Percentiles rank a stretch among this genome's conserved stretches.
Conservation (phyloP, 2,329 filamentous ascomycete genomes). For the Aspergillus viridinutans region DNA sequence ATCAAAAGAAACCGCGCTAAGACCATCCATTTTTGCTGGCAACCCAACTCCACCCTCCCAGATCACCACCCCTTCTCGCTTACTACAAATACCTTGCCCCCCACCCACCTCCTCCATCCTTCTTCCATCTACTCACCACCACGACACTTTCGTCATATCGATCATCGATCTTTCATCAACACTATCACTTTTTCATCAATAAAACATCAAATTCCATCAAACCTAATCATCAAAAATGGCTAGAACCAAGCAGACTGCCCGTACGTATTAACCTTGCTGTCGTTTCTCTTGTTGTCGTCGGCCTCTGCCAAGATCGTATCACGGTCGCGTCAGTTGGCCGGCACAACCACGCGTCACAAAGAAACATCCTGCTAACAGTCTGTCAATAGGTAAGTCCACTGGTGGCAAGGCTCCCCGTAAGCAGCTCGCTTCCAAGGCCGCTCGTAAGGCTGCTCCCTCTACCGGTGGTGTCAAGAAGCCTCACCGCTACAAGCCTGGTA, state of each 20-base stretch:
- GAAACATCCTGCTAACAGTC: constrained; percentile 24
- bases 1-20: constrained; percentile 27
- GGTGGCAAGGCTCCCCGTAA: constrained; percentile 75
- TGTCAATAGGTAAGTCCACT: constrained; percentile 62
- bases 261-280: constrained; percentile 37
- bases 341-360: constrained; percentile 10
- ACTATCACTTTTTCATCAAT: constrained; percentile 27
- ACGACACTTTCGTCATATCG: constrained; percentile 2
- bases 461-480: constrained; percentile 98
- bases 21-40: constrained; percentile 21
- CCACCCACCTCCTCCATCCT: constrained; percentile 36
- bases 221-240: constrained; percentile 40
- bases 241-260: constrained; percentile 52
- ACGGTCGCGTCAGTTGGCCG: constrained; percentile 13
- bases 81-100: constrained; percentile 40
- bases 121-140: constrained; percentile 30
- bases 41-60: constrained; percentile 17
- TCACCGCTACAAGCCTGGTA: constrained; percentile 80
- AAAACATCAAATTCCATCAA: constrained; percentile 26
- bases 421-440: constrained; percentile 99
- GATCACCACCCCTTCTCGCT: constrained; percentile 33
- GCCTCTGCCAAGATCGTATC: constrained; percentile 4
- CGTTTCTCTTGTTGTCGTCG: constrained; percentile 12
- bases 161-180: constrained; percentile 27
- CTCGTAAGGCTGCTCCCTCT: constrained; percentile 95